phyloP scores from a whole-genome alignment of 169 alveolate genomes.

The Eimeria brunetti region DNA sequence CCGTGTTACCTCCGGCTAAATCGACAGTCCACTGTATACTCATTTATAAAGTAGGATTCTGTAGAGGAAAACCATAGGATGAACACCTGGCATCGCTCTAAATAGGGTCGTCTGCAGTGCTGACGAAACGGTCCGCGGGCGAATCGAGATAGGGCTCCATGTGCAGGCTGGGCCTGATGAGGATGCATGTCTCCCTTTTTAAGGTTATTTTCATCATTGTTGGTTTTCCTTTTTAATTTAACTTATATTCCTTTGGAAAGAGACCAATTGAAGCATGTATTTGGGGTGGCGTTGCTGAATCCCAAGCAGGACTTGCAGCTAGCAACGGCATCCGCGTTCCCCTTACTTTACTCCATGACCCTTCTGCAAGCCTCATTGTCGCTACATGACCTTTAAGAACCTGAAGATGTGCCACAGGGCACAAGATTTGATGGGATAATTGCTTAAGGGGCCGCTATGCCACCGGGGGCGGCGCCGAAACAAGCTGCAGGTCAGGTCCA shows the following conservation, averaged over 20 bases:
- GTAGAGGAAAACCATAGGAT: neutral
- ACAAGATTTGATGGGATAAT: neutral
- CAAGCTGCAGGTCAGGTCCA: constrained; percentile 12
- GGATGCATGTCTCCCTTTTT: neutral
- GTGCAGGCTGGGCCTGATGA: neutral
- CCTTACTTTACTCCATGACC: neutral
- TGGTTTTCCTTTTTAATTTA: neutral
- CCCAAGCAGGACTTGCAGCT: constrained; percentile 21
- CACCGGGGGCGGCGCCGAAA: constrained; percentile 35
- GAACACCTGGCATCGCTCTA: neutral
- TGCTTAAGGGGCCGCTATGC: constrained; percentile 20
- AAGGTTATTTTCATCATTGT: neutral
- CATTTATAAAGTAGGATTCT: neutral
- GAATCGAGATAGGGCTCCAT: constrained; percentile 22
- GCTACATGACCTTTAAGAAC: neutral
- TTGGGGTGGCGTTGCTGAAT: neutral
- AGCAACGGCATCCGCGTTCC: constrained; percentile 38
- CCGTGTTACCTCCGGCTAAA: neutral
- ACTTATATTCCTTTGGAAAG: neutral
- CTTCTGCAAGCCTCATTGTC: neutral
- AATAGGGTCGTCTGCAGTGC: constrained; percentile 10
- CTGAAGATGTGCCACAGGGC: neutral
- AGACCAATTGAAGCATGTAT: neutral
- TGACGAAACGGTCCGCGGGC: constrained; percentile 48
- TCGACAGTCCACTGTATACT: neutral